phyloP scores from a whole-genome alignment of 2,329 filamentous ascomycete genomes.

The Fusarium sp. region DNA sequence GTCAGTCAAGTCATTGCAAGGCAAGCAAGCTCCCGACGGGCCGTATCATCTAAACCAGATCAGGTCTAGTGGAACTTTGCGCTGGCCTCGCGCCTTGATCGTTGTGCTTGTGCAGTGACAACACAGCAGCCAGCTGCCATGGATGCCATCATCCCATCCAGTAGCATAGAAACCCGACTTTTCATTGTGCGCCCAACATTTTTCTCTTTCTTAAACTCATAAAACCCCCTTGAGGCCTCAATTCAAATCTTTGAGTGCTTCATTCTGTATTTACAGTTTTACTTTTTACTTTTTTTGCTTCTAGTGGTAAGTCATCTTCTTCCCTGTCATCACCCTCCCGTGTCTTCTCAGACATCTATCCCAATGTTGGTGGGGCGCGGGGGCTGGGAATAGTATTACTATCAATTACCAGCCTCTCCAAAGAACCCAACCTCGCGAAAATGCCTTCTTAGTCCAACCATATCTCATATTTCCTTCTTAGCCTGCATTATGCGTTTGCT shows the following conservation, averaged over 20 bases:
- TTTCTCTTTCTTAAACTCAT: neutral
- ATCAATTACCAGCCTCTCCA: constrained; percentile 42
- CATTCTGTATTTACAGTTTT: neutral
- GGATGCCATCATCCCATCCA: constrained; percentile 26
- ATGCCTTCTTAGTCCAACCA: constrained; percentile 50
- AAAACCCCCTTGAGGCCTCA: constrained; percentile 9
- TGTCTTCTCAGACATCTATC: constrained; percentile 12
- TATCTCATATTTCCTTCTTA: constrained; percentile 48
- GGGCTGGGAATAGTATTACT: constrained; percentile 44
- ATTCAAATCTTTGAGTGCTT: neutral
- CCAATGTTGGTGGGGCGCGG: constrained; percentile 42
- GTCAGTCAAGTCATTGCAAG: neutral
- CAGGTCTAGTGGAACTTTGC: constrained; percentile 18
- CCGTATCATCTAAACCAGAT: constrained; percentile 16
- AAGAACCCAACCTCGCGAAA: constrained; percentile 47
- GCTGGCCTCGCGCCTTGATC: constrained; percentile 10
- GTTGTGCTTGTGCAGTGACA: constrained; percentile 32
- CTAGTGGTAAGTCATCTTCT: constrained; percentile 27
- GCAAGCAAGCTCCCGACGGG: constrained; percentile 36
- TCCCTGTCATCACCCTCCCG: constrained; percentile 4
- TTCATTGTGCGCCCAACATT: constrained; percentile 31
- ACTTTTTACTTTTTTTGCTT: constrained; percentile 6
- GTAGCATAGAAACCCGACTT: constrained; percentile 29
- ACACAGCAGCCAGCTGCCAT: constrained; percentile 31
- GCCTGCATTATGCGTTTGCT: constrained; percentile 48